Evolutionary conservation across 768 basidiomycete genomes (phyloP), one percentile per base, ranked within the genome.

Genomic region (Calocybe cyanea): DNA sequence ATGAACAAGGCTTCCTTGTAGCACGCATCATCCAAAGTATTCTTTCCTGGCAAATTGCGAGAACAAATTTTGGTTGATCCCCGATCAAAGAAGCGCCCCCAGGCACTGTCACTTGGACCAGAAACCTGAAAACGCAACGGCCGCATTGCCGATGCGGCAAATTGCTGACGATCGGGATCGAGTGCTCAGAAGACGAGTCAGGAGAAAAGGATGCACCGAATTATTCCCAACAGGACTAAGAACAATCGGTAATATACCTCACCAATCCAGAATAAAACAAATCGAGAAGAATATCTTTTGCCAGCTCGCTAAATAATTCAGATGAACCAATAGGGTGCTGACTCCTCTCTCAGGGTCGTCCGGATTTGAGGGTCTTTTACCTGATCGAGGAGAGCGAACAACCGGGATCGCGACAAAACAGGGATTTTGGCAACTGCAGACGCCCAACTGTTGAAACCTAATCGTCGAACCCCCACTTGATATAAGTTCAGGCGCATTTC

Each of bases 51-150:
- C 58, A 63, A 61, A 43, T 60, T 63, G 60, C 67, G 69, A 67
- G 61, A 63, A 54, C 48, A 28, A 58, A 53, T 61, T 40, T 62
- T 59, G 59, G 58, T 68, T 81, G 79, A 81, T 81, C 76, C 70
- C 77, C 76, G 79, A 81, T 81, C 79, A 81, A 70, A 63, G 64
- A 70, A 67, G 63, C 56, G 62, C 62, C 37, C 35, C 50, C 63
- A 71, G 66, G 67, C 63, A 71, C 70, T 45, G 50, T 41, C 41
- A 28, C 25, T 28, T 28, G 25, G 25, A 28, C 32, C 45, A 43
- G 20, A 42, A 51, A 49, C 46, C 45, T 41, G 51, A 49, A 56
- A 53, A 56, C 50, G 58, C 60, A 65, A 62, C 57, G 57, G 63
- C 65, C 69, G 70, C 41, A 17, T 21, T 56, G 54, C 58, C 58